phyloP scores from a whole-genome alignment of 176 grass and related monocot species.

The Aegilops umbellulata region DNA sequence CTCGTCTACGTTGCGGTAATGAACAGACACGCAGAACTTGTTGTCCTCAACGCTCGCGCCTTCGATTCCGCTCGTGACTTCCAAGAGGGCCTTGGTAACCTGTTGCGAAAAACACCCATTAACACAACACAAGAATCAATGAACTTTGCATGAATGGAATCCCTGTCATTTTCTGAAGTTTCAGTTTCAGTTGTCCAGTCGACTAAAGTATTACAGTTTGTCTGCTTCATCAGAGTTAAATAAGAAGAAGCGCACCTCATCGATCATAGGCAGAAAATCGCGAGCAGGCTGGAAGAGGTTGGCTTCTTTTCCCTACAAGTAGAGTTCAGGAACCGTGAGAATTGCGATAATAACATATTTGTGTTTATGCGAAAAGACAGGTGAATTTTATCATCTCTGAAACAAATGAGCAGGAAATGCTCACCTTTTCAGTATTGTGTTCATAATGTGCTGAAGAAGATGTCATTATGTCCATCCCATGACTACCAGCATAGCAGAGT shows the following conservation, averaged over 20 bases:
- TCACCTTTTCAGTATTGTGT: slow-evolving; percentile 34
- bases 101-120: slow-evolving; percentile 19
- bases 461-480: slow-evolving; percentile 94
- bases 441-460: slow-evolving; percentile 34
- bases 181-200: background rate
- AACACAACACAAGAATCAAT: background rate
- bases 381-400: background rate
- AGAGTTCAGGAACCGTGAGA: background rate
- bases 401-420: background rate
- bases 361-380: background rate
- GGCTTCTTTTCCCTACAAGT: slow-evolving; percentile 51
- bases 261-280: slow-evolving; percentile 89
- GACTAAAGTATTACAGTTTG: background rate
- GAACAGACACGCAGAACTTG: slow-evolving; percentile 92
- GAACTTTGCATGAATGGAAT: background rate
- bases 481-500: slow-evolving; percentile 93
- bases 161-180: background rate
- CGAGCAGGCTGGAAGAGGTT: slow-evolving; percentile 89
- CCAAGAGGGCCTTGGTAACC: slow-evolving; percentile 71
- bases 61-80: slow-evolving; percentile 54
- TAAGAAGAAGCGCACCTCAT: slow-evolving; percentile 61
- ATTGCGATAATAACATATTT: background rate
- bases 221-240: background rate
- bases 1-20: slow-evolving; percentile 85
- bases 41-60: slow-evolving; percentile 87